Conservation (phyloP, 1,284 basidiomycete genomes). For the Moesziomyces parantarcticus region DNA sequence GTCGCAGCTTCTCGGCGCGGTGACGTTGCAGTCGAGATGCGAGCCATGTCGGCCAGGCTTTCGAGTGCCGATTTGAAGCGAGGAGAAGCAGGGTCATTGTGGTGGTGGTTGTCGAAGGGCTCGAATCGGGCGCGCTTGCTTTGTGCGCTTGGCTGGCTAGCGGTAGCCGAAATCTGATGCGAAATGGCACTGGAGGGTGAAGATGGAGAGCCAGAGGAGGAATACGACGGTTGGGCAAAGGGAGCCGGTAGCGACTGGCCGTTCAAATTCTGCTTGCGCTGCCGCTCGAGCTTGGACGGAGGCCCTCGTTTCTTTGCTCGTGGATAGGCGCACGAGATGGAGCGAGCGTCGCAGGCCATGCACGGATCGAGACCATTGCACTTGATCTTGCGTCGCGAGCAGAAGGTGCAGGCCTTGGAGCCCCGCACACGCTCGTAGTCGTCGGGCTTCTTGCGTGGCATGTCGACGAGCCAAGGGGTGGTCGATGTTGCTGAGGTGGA, state of each 20-base stretch:
- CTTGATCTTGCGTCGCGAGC: slow-evolving; percentile 20
- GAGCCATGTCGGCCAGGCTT: not conserved
- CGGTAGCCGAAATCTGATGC: not conserved
- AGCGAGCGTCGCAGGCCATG: slow-evolving; percentile 3
- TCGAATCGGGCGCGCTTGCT: not conserved
- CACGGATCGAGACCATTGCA: slow-evolving; percentile 15
- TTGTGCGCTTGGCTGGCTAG: no score
- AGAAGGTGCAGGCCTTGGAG: slow-evolving; percentile 18
- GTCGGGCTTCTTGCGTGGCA: slow-evolving; percentile 11
- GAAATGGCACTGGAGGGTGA: not conserved
- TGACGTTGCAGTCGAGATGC: not conserved
- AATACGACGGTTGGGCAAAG: no score
- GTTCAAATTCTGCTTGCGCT: not conserved
- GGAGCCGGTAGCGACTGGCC: no score
- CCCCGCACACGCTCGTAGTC: slow-evolving; percentile 16
- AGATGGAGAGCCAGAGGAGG: not conserved
- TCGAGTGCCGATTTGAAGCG: not conserved
- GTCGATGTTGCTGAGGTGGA: no score
- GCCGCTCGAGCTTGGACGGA: slow-evolving; percentile 5
- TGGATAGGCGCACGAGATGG: slow-evolving; percentile 3
- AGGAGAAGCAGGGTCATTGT: not conserved
- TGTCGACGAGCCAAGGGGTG: not conserved
- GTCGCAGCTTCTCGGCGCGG: not conserved
- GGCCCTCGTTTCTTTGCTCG: slow-evolving; percentile 19
- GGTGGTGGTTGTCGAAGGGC: not conserved